Base-by-base conservation (phyloP, 2,329 filamentous ascomycete species). In the Penicillium sp. region DNA sequence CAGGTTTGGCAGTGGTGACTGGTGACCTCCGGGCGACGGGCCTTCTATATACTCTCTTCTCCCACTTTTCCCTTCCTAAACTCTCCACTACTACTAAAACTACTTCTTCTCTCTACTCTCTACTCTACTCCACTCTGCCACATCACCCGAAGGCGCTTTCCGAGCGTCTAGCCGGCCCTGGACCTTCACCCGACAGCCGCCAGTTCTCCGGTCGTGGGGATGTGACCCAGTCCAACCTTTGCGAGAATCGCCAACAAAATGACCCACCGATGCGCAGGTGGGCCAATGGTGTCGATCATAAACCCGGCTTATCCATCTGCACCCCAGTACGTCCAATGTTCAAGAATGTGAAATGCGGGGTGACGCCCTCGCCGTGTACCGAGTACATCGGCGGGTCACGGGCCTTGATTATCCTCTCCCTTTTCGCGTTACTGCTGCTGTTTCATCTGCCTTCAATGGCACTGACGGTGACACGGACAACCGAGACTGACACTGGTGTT, bases 311-410 rank as follows among this genome's bases (percentile, higher is more conserved):
- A 48, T 48, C 45, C 36, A 50, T 40, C 37, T 48, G 31, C 39
- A 42, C 37, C 37, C 37, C 37, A 33, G 21, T 42, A 42, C 37
- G n/a, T 19, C 37, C 37, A 42, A 18, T 18, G 10, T 26, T 37
- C 37, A 50, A 47, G 54, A 51, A 54, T 54, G 46, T 53, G 36
- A 56, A 56, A 51, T 54, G 51, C 51, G 54, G 54, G 51, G 54
- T 14, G 14, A 43, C 40, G 34, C 31, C 40, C 52, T 36, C n/a
- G 42, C 28, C 14, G 16, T 24, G 28, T 45, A 29, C 42, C 42
- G 5, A 31, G 42, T 45, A 10, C n/a, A 26, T 28, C 7, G 7
- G 6, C n/a, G 13, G 26, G 28, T 43, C 28, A 36, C 33, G 26
- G 34, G 47, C 34, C 29, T 52, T 18, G 16, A n/a, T 29, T 31